Evolutionary conservation across 208 protist species (phyloP).

Genomic region (Wallacemonas rigidus): DNA sequence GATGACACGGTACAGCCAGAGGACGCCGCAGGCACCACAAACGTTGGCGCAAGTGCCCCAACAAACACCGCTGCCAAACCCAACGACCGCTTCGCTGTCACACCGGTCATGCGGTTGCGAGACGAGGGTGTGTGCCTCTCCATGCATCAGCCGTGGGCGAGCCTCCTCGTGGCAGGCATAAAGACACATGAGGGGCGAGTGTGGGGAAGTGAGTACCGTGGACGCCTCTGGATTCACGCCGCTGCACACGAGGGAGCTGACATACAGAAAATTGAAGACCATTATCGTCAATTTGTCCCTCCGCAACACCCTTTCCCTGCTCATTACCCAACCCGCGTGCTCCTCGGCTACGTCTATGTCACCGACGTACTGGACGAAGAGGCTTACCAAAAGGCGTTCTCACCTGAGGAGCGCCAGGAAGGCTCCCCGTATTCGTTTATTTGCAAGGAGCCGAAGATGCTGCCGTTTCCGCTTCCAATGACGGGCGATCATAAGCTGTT

Average conservation of each 20-base stretch:
- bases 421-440: constrained; percentile 89
- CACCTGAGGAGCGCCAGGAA: constrained; percentile 69
- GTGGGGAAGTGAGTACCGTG: constrained; percentile 87
- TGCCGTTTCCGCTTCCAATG: constrained; percentile 90
- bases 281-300: constrained; percentile 66
- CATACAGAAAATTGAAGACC: constrained; percentile 72
- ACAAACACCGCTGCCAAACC: constrained; percentile 2
- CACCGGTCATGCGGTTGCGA: constrained; percentile 54
- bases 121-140: constrained; percentile 89
- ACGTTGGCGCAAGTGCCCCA: not conserved
- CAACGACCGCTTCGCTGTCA: constrained; percentile 41
- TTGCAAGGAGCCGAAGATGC: constrained; percentile 67
- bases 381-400: constrained; percentile 56
- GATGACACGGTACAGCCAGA: constrained; percentile 20
- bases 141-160: constrained; percentile 95
- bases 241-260: constrained; percentile 63
- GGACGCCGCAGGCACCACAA: constrained; percentile 8
- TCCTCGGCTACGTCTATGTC: constrained; percentile 91
- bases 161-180: constrained; percentile 89
- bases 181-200: constrained; percentile 91
- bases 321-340: constrained; percentile 88
- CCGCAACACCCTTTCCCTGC: constrained; percentile 64
- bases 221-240: constrained; percentile 92
- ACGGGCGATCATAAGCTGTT: constrained; percentile 91
- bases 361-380: constrained; percentile 74